Evolutionary conservation across 2,329 filamentous ascomycete genomes (phyloP), one percentile per base, ranked within the genome.

Genomic region (Balansia obtecta): DNA sequence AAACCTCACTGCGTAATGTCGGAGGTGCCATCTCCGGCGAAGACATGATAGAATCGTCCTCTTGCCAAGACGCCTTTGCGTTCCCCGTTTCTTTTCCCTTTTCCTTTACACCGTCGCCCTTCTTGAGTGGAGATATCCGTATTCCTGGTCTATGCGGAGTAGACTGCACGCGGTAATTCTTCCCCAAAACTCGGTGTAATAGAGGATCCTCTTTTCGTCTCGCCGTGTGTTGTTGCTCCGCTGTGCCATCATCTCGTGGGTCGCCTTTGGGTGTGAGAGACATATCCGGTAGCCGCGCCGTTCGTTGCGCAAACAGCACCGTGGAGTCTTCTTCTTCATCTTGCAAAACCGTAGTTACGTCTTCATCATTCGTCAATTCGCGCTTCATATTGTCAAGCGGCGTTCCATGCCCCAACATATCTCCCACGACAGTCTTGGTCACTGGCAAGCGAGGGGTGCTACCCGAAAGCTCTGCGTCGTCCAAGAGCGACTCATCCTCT

Each of bases 101-200:
- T 48, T 58, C 56, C 33, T 49, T 55, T 37, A 46, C 37, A 41
- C 39, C 45, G 11, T 39, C 20, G 34, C 49, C 46, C 40, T 50
- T 61, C 53, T 73, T 74, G 49, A 73, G 61, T 1, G 74, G 73
- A 8, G 73, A 75, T 42, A 73, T 64, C 37, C 69, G 70, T 33
- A 65, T 60, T 3, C 66, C 57, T 3, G 64, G 62, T 60, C 82
- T 84, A 57, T 93, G 83, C 0, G 93, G 93, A 10, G 93, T 98
- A 6, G 91, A 88, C 66, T 94, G 88, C 22, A 98, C 76, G 33
- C 91, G 87, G 71, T 95, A 98, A 52, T 86, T 96, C 68, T 94
- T 96, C 72, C 97, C 90, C 5, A 95, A 79, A n/a, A 97, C 76
- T 52, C 86, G 86, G 65, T 97, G 91, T 40, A 98, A 76, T 9